phyloP scores from a whole-genome alignment of 768 basidiomycete species.

The Pulveroboletus sp. region DNA sequence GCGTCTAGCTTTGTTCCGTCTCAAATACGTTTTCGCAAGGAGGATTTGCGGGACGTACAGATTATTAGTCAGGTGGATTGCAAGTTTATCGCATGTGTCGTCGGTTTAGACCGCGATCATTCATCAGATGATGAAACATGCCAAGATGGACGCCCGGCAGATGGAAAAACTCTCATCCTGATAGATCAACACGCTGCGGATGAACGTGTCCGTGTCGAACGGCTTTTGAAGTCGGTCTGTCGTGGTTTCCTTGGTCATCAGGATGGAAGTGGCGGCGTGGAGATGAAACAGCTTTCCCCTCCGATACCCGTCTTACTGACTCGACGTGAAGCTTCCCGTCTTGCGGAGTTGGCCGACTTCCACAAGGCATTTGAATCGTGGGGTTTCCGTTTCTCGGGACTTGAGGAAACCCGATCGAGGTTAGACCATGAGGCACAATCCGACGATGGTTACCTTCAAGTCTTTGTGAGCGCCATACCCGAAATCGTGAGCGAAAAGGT shows the following conservation, averaged over 20 bases:
- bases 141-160: conserved; percentile 17
- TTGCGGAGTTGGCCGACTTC: conserved; percentile 41
- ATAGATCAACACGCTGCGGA: conserved; percentile 99
- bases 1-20: conserved; percentile 15
- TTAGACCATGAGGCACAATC: conserved; percentile 15
- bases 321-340: conserved; percentile 53
- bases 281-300: conserved; percentile 45
- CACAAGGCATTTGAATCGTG: conserved; percentile 57
- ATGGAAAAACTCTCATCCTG: conserved; percentile 53
- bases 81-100: conserved; percentile 84
- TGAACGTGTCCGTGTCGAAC: conserved; percentile 90
- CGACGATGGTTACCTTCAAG: conserved; percentile 53
- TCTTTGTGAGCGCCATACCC: conserved; percentile 63
- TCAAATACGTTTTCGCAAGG: conserved; percentile 44
- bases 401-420: conserved; percentile 23
- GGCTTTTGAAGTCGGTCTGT: conserved; percentile 73
- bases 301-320: conserved; percentile 64
- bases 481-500: conserved; percentile 70
- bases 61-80: conserved; percentile 84
- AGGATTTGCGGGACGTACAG: conserved; percentile 52
- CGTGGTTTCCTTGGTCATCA: conserved; percentile 53
- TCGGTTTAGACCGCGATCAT: conserved; percentile 31
- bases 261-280: conserved; percentile 35
- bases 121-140: conserved; percentile 10
- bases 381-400: conserved; percentile 61